Percentiles rank a stretch among this genome's conserved stretches.
phyloP scores from a whole-genome alignment of 1,139 yeast species.

The Protomyces inundatus region DNA sequence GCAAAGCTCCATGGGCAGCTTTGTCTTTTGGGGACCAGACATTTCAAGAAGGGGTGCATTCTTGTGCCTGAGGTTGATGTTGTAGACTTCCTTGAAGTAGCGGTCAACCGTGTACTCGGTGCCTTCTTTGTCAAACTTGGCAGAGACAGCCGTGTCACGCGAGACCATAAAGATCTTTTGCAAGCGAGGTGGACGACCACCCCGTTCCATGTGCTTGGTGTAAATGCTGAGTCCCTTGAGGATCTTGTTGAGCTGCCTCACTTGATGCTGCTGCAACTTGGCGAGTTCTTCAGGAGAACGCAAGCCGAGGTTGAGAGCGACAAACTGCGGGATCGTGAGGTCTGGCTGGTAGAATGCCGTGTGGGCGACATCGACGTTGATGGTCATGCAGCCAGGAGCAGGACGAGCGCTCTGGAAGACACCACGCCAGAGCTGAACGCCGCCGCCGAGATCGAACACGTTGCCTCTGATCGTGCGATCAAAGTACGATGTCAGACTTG shows the following conservation, averaged over 20 bases:
- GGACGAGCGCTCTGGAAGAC: constrained; percentile 31
- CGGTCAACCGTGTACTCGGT: constrained; percentile 24
- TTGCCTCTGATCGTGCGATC: constrained; percentile 5
- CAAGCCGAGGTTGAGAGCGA: constrained; percentile 9
- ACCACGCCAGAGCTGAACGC: constrained; percentile 31
- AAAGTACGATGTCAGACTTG: constrained; percentile 25
- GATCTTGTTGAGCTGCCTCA: constrained; percentile 6
- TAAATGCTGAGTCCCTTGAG: constrained; percentile 3
- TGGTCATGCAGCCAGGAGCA: constrained; percentile 30
- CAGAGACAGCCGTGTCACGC: constrained; percentile 17
- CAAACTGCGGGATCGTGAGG: constrained; percentile 17
- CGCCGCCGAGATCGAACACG: constrained; percentile 29
- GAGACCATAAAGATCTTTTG: constrained; percentile 23
- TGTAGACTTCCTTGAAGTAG: constrained; percentile 27
- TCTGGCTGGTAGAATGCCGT: constrained; percentile 31
- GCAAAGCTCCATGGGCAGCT: constrained; percentile 29
- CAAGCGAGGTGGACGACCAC: background rate
- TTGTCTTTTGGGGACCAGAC: constrained; percentile 22
- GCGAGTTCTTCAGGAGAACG: background rate
- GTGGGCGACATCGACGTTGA: constrained; percentile 31
- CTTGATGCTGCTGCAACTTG: background rate
- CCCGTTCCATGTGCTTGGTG: constrained; percentile 9
- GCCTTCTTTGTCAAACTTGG: constrained; percentile 26
- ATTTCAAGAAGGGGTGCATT: constrained; percentile 28
- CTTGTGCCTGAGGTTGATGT: constrained; percentile 28